A percentile compares a stretch with the other conserved stretches of the same genome.
Conservation (phyloP, 805 yeast genomes). For the Starmerella potacharoeniae region DNA sequence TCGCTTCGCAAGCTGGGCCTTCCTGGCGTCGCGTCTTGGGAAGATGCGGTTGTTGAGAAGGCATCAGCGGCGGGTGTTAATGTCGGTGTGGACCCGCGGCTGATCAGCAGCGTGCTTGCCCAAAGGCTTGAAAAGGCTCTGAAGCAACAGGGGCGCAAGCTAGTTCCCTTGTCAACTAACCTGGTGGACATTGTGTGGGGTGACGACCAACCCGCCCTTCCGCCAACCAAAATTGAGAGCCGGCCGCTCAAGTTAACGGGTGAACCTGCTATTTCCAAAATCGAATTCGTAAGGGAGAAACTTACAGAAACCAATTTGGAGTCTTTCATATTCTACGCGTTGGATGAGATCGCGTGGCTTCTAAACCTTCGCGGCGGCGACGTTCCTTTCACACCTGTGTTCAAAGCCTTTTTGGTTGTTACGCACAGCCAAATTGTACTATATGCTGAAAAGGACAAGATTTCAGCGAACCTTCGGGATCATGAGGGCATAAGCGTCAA, state of each 20-base stretch:
- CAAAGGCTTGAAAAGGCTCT: conserved; percentile 23
- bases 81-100: conserved; percentile 75
- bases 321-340: conserved; percentile 49
- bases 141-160: conserved; percentile 29
- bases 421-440: conserved; percentile 34
- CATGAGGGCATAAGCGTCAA: conserved; percentile 17
- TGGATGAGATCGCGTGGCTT: conserved; percentile 89
- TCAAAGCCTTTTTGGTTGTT: conserved; percentile 55
- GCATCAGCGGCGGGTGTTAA: conserved; percentile 36
- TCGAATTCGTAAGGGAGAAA: conserved; percentile 32
- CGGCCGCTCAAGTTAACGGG: conserved; percentile 55
- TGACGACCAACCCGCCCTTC: conserved; percentile 51
- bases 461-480: background rate
- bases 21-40: conserved; percentile 65
- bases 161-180: conserved; percentile 47
- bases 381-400: conserved; percentile 77
- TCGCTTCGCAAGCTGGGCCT: conserved; percentile 64
- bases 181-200: conserved; percentile 67
- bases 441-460: conserved; percentile 36
- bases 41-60: conserved; percentile 55
- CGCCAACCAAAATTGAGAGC: conserved; percentile 38
- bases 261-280: conserved; percentile 46
- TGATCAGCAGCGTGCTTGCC: conserved; percentile 37
- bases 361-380: conserved; percentile 77
- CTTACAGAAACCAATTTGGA: conserved; percentile 23